These are phyloP conservation scores for Penicillium diatomitis DNA, from an alignment of 495 filamentous ascomycete genomes.

Conservation along the genomic window DNA sequence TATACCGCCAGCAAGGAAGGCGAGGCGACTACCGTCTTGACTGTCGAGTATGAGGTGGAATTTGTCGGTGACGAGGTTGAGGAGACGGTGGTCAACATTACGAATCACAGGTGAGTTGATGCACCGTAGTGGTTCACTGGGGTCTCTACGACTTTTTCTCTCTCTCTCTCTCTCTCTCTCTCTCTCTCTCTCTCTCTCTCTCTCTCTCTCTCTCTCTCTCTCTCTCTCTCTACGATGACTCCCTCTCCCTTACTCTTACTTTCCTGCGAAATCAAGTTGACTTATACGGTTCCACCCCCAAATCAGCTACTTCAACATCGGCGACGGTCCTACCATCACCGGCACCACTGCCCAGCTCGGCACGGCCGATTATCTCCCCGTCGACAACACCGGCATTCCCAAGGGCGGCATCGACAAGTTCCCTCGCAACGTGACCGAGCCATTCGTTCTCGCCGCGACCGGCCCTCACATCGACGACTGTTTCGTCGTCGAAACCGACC, in stretches of 20 bases:
- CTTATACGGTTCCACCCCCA: not conserved
- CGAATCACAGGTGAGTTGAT: conserved; percentile 76
- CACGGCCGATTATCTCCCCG: conserved; percentile 64
- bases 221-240: no score
- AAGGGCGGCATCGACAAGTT: conserved; percentile 40
- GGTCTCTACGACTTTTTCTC: no score
- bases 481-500: conserved; percentile 65
- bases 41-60: conserved; percentile 83
- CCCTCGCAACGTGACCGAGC: conserved; percentile 39
- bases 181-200: no score
- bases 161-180: no score
- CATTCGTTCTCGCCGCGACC: conserved; percentile 57
- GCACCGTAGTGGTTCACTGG: no score
- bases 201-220: no score
- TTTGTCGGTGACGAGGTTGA: conserved; percentile 64
- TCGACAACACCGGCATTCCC: conserved; percentile 63
- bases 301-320: conserved; percentile 85
- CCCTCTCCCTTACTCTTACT: not conserved
- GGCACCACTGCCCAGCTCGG: conserved; percentile 65
- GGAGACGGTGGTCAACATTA: conserved; percentile 84
- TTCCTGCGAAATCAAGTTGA: not conserved
- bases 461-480: conserved; percentile 82
- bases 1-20: conserved; percentile 68
- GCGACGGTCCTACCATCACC: conserved; percentile 54
- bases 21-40: conserved; percentile 51